phyloP scores from a whole-genome alignment of 306 rosid genomes.

The Ormosia semicastrata region DNA sequence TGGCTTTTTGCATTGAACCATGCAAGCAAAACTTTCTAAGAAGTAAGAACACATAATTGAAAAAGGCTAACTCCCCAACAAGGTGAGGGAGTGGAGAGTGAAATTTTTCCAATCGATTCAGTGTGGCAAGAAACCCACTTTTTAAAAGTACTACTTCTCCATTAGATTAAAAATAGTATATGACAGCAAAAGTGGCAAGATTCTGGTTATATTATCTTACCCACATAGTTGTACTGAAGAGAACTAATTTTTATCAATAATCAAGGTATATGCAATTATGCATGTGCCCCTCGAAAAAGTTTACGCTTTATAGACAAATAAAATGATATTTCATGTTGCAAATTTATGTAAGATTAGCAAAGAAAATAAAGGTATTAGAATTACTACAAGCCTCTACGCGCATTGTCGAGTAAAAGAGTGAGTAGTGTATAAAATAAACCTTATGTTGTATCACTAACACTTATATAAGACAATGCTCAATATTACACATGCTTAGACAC shows the following conservation, averaged over 20 bases:
- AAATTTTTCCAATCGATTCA: conserved; percentile 16
- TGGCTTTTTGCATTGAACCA: too few species aligned
- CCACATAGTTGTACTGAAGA: not conserved
- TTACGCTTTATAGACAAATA: not conserved
- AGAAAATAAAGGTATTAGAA: too few species aligned
- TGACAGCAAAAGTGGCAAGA: not conserved
- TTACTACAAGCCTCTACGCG: too few species aligned
- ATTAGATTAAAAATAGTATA: not conserved
- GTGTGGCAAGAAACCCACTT: conserved; percentile 35
- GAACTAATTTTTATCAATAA: not conserved
- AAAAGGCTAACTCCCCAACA: too few species aligned
- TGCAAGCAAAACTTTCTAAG: too few species aligned
- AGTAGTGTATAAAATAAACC: too few species aligned
- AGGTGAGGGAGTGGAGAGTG: conserved; percentile 37
- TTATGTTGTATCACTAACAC: too few species aligned
- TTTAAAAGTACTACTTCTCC: not conserved
- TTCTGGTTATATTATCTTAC: conserved; percentile 24
- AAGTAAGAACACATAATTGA: too few species aligned
- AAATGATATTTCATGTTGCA: not conserved
- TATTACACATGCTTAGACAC: too few species aligned
- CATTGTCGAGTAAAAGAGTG: too few species aligned
- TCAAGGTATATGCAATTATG: not conserved
- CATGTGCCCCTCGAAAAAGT: conserved; percentile 17
- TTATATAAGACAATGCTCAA: too few species aligned
- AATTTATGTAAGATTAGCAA: too few species aligned